phyloP scores from a whole-genome alignment of 495 filamentous ascomycete species.

The Penicillium cosmopolitanum region DNA sequence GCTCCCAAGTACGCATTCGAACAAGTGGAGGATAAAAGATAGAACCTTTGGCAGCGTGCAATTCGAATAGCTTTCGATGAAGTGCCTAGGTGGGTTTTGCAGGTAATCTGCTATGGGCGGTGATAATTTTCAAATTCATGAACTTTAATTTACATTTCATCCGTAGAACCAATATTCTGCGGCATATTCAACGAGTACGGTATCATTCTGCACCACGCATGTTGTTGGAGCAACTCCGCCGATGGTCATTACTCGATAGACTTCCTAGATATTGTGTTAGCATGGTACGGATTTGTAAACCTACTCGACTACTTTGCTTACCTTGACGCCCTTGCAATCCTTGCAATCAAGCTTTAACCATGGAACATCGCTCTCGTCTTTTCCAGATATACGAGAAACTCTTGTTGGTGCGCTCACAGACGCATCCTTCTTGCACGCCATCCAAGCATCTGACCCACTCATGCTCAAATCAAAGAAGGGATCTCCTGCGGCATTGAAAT shows the following conservation, averaged over 20 bases:
- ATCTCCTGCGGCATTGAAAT: constrained; percentile 55
- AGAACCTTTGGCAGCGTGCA: not conserved
- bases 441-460: constrained; percentile 39
- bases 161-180: constrained; percentile 75
- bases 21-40: no score
- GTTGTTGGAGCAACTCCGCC: constrained; percentile 60
- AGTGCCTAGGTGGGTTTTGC: no score
- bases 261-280: constrained; percentile 45
- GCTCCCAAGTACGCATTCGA: no score
- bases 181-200: constrained; percentile 62
- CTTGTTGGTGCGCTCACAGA: constrained; percentile 52
- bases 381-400: constrained; percentile 45
- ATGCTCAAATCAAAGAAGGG: constrained; percentile 64
- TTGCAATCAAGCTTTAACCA: constrained; percentile 62
- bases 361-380: constrained; percentile 52
- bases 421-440: constrained; percentile 48
- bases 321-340: constrained; percentile 51
- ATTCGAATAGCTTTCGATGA: not conserved
- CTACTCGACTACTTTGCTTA: constrained; percentile 11
- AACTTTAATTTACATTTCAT: constrained; percentile 11
- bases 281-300: not conserved
- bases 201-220: constrained; percentile 39
- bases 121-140: not conserved
- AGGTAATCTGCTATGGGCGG: not conserved
- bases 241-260: constrained; percentile 71